Base-by-base conservation (phyloP, 208 protist species). In the Acanthamoeba triangularis region DNA sequence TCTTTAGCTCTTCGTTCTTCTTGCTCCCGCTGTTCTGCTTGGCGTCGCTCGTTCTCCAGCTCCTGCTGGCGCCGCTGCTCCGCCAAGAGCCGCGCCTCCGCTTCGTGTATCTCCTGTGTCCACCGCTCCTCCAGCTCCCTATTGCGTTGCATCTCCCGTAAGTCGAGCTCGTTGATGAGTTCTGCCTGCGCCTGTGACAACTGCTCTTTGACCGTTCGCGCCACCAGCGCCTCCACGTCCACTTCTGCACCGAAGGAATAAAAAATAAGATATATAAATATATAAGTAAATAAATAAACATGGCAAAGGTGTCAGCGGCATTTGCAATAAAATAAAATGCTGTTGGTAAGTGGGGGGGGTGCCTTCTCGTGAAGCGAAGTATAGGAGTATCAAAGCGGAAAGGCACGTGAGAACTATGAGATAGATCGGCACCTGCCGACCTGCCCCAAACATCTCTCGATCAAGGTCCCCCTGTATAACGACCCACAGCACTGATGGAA, bases 31-130 rank as follows among this genome's bases (percentile, higher is more conserved):
- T 59, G 54, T 16, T 25, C 54, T 8, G 54, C 54, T n/a, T 30
- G 59, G 30, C 59, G 59, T n/a, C 59, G 59, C 59, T 65, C 59
- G 25, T 25, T 65, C 59, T 84, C 35, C 18, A 54, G 74, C 30
- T 84, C 25, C 30, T 84, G 74, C 47, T 49, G 44, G 47, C 47
- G 47, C 74, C 23, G 74, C 30, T 84, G 74, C 74, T 84, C n/a
- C 20, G 28, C 74, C 23, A 84, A 11, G 35, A 54, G 8, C 8
- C 44, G 35, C 20, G 14, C 74, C 74, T 54, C 44, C 0, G 74
- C 74, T 11, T 23, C 44, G 7, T 84, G 14, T 41, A 84, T 41
- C 20, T 10, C 14, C 74, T 41, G 6, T 1, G 25, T n/a, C 44
- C 16, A 54, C 74, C 33, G 23, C 18, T 25, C 23, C 7, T 41